Percentiles rank a stretch among this genome's conserved stretches.
Evolutionary conservation across 495 filamentous ascomycete genomes (phyloP).

Genomic region (Penicillium ochrochloron): DNA sequence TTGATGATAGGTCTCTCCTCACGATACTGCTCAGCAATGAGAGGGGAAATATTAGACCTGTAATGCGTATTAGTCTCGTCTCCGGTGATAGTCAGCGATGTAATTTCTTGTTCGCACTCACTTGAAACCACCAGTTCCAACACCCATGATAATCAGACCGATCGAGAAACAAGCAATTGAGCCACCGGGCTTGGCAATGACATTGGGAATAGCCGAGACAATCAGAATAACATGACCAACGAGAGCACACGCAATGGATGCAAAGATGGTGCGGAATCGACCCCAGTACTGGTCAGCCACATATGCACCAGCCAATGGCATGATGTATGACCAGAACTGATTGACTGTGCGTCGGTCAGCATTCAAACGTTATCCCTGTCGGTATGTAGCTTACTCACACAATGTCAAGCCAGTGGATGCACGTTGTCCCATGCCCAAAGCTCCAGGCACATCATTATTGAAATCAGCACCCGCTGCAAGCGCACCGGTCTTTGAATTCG

Average conservation of each 20-base stretch:
- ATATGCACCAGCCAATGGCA: constrained; percentile 70
- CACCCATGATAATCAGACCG: constrained; percentile 61
- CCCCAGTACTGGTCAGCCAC: constrained; percentile 66
- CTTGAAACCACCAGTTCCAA: constrained; percentile 64
- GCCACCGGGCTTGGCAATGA: constrained; percentile 29
- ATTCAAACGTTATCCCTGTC: not conserved
- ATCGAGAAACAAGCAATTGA: constrained; percentile 62
- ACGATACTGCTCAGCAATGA: constrained; percentile 58
- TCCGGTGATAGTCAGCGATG: not conserved
- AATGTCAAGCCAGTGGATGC: constrained; percentile 65
- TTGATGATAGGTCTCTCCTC: constrained; percentile 47
- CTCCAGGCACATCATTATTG: constrained; percentile 61
- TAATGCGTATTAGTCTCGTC: not conserved
- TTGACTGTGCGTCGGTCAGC: constrained; percentile 58
- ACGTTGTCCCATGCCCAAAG: constrained; percentile 68
- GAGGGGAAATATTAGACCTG: constrained; percentile 66
- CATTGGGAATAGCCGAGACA: constrained; percentile 60
- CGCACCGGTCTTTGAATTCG: constrained; percentile 63
- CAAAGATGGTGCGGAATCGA: constrained; percentile 61
- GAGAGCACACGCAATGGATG: constrained; percentile 58
- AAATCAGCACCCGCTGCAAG: constrained; percentile 36
- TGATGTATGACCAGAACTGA: constrained; percentile 74
- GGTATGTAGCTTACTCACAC: constrained; percentile 31
- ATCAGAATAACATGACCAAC: constrained; percentile 68
- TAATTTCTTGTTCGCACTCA: constrained; percentile 32